These are phyloP conservation scores for Chenopodium album DNA, from an alignment of 148 eudicot genomes.

Conservation along the genomic window DNA sequence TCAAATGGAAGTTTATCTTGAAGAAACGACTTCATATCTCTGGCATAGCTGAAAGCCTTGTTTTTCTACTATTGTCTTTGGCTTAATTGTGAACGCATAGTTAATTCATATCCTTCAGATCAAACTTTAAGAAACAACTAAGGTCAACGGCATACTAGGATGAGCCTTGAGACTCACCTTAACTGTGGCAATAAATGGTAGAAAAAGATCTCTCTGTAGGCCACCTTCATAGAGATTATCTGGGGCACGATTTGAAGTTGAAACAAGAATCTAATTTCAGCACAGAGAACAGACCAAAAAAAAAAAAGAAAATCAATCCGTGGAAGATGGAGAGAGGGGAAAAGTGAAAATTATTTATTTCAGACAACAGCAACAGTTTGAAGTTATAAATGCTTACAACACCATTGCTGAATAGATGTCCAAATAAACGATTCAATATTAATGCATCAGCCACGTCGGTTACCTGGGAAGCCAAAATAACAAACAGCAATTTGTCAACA, in stretches of 20 bases:
- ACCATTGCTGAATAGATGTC: slow-evolving; percentile 74
- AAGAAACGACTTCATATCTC: slow-evolving; percentile 1
- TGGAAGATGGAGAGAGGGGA: slow-evolving; percentile 3
- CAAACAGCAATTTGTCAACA: background rate
- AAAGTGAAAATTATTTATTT: background rate
- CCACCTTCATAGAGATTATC: slow-evolving; percentile 93
- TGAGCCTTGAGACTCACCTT: slow-evolving; percentile 43
- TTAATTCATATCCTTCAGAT: background rate
- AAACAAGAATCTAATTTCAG: slow-evolving; percentile 66
- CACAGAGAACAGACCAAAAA: slow-evolving; percentile 7
- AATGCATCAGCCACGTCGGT: slow-evolving; percentile 94
- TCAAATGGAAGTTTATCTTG: background rate
- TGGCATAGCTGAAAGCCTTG: background rate
- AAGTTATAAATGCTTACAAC: slow-evolving; percentile 45
- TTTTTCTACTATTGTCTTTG: background rate
- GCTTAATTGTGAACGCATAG: background rate
- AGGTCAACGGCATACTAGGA: background rate
- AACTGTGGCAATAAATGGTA: slow-evolving; percentile 77
- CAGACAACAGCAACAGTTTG: slow-evolving; percentile 4
- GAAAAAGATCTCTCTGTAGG: slow-evolving; percentile 85
- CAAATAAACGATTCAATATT: slow-evolving; percentile 78
- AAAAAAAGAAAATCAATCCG: background rate
- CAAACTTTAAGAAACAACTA: background rate
- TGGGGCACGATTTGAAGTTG: slow-evolving; percentile 94
- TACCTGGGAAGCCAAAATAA: slow-evolving; percentile 41